Conservation (phyloP, 257 asterid species). For the Solanum peruvianum region DNA sequence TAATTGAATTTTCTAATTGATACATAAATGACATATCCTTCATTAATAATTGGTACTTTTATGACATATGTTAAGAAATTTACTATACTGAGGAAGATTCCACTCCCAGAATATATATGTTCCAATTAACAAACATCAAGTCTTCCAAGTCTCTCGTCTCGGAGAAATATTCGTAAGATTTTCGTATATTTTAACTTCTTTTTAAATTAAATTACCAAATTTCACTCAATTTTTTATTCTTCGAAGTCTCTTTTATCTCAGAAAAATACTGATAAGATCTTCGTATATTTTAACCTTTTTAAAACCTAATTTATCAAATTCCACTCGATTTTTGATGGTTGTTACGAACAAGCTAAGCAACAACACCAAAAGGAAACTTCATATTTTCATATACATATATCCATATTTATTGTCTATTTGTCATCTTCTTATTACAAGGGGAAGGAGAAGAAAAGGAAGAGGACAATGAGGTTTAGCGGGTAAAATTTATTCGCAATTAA, state of each 20-base stretch:
- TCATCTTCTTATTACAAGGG: not conserved
- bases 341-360: not conserved
- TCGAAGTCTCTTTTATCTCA: too few relatives aligned
- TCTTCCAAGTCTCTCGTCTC: not conserved
- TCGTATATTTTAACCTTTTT: too few relatives aligned
- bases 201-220: too few relatives aligned
- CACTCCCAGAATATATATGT: not conserved
- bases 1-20: not conserved
- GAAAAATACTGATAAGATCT: too few relatives aligned
- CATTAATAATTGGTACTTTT: not conserved
- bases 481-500: not conserved
- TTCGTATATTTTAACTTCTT: too few relatives aligned
- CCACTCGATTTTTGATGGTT: not conserved
- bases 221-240: not conserved
- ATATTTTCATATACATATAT: not conserved
- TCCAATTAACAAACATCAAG: not conserved
- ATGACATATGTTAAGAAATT: not conserved
- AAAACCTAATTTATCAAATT: too few relatives aligned
- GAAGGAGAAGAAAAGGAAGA: not conserved
- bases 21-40: not conserved
- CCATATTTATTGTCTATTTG: not conserved
- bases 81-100: not conserved
- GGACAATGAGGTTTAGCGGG: not conserved
- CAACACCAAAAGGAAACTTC: not conserved
- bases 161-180: too few relatives aligned